Evolutionary conservation across 805 yeast genomes (phyloP).

Genomic region (Candida schatavii): DNA sequence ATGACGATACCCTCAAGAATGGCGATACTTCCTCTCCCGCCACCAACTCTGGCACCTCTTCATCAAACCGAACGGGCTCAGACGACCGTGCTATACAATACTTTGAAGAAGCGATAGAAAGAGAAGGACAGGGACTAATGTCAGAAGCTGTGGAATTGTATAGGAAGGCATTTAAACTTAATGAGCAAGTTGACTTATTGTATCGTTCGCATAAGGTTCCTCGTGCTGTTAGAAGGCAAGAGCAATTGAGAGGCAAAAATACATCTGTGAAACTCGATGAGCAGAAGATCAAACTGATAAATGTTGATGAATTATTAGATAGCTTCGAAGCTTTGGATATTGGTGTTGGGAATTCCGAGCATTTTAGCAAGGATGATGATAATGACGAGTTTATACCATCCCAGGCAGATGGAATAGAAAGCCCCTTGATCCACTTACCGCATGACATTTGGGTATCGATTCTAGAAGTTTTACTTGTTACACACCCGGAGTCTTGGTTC

Average conservation of each 20-base stretch:
- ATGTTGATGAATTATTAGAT: constrained; percentile 39
- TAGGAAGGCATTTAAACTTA: constrained; percentile 63
- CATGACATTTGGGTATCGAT: constrained; percentile 57
- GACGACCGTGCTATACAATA: constrained; percentile 51
- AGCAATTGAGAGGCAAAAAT: constrained; percentile 27
- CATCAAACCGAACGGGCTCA: constrained; percentile 3
- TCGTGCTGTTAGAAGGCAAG: constrained; percentile 29
- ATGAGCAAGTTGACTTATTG: constrained; percentile 59
- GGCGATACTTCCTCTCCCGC: no score
- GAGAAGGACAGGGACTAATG: constrained; percentile 71
- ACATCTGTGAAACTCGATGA: constrained; percentile 32
- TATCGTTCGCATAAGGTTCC: constrained; percentile 59
- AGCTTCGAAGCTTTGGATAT: constrained; percentile 29
- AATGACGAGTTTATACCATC: background rate
- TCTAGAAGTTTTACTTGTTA: constrained; percentile 43
- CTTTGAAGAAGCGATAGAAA: constrained; percentile 68
- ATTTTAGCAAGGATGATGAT: background rate
- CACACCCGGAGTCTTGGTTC: constrained; percentile 65
- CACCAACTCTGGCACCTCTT: background rate
- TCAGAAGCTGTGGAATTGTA: constrained; percentile 78
- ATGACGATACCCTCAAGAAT: background rate
- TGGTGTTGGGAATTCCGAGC: background rate
- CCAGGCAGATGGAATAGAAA: constrained; percentile 13
- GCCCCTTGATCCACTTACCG: constrained; percentile 41
- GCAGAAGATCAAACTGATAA: constrained; percentile 31